These are phyloP conservation scores for Cystofilobasidium capitatum DNA, from an alignment of 768 basidiomycete genomes.

Conservation along the genomic window DNA sequence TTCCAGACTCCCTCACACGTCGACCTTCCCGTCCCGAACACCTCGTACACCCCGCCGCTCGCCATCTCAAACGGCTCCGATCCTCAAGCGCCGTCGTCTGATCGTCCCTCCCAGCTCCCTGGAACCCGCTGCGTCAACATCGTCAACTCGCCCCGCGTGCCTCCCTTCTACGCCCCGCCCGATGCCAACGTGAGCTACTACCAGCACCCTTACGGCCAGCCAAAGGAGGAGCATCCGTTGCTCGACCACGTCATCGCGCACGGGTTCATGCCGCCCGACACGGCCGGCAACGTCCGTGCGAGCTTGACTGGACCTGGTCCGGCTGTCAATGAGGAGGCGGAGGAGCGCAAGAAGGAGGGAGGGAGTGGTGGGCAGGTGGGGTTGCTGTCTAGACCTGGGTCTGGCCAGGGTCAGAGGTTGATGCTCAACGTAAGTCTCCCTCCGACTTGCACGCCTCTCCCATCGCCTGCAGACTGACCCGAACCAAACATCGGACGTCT, in stretches of 20 bases:
- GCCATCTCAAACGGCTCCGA: background rate
- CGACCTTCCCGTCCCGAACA: background rate
- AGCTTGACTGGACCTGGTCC: background rate
- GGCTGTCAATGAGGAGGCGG: background rate
- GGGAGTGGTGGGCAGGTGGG: background rate
- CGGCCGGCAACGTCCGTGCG: background rate
- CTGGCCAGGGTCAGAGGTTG: background rate
- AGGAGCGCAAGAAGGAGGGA: background rate
- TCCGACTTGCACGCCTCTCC: no score
- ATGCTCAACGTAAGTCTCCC: background rate
- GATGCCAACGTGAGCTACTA: background rate
- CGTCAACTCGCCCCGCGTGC: background rate
- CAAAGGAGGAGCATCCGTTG: background rate
- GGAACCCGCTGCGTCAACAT: background rate
- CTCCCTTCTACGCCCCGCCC: background rate
- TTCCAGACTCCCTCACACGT: slow-evolving; percentile 6
- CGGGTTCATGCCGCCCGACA: slow-evolving; percentile 2
- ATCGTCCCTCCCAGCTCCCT: no score
- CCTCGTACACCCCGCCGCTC: background rate
- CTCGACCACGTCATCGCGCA: background rate
- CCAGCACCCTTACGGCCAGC: background rate
- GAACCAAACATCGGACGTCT: no score
- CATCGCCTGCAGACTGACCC: no score
- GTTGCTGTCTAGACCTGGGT: background rate
- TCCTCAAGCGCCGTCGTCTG: background rate